Base-by-base conservation (phyloP, 1,284 basidiomycete genomes). In the Ustilago hordei region DNA sequence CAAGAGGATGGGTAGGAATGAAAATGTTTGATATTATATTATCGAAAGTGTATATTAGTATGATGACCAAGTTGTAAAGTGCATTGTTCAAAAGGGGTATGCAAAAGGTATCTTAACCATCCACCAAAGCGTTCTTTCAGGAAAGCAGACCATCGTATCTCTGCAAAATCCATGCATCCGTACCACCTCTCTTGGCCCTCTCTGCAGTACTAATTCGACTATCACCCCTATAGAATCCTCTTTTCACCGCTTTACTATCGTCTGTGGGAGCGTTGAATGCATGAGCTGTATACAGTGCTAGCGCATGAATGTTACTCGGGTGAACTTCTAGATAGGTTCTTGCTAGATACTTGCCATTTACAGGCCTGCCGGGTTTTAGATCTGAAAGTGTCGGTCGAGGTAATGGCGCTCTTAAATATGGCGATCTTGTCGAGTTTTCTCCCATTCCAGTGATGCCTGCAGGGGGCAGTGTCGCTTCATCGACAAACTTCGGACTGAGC, bases 151-250 rank as follows among this genome's bases (percentile, higher is more conserved):
- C 71, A 55, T 76, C 75, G 38, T 57, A 75, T 12, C 78, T 45
- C 58, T 84, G 69, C 39, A 80, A 38, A 11, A 81, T 52, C 68
- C 75, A 69, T 31, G 80, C 82, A 47, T 84, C 82, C 9, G 73
- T 79, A 3, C 82, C 82, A 7, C 82, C 82, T 5, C 54, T 38
- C 43, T 69, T 74, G 9, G 78, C 56, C 19, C 82, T 57, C 32
- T 77, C 70, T 12, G 36, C 28, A 4, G 69, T 54, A 11, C 79
- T 71, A 17, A 84, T 84, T 19, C 82, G 36, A 0, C 59, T 41
- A 55, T 84, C 82, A 23, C 82, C 82, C 2, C 81, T 55, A 56
- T 79, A 84, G 38, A 78, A 84, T 2, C 69, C 67, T 7, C 56
- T 48, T 34, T 69, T 72, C 48, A 76, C 23, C 4, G 69, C 74